Percentiles rank a stretch among this genome's conserved stretches.
Conservation (phyloP, 2,329 filamentous ascomycete species). For the Westerdykella sp. region DNA sequence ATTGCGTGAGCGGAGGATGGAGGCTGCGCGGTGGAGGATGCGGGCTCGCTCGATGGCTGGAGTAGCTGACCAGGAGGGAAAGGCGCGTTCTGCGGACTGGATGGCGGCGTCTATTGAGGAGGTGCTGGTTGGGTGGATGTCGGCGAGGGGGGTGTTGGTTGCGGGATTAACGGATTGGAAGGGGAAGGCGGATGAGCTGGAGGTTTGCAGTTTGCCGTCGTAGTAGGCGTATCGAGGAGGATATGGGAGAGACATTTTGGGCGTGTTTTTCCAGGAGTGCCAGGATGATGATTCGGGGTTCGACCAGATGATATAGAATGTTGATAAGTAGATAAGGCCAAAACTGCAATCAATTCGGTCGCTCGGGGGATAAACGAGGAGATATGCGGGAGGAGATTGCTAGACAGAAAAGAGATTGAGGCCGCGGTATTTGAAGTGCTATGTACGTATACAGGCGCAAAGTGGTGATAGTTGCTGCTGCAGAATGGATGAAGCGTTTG, state of each 20-base stretch:
- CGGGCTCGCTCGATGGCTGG: slow-evolving; percentile 68
- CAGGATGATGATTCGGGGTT: too few relatives aligned
- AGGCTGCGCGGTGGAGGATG: slow-evolving; percentile 70
- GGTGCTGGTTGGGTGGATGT: slow-evolving; percentile 63
- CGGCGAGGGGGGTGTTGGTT: slow-evolving; percentile 60
- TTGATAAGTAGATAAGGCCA: background rate
- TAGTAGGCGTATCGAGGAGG: slow-evolving; percentile 64
- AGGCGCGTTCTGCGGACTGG: slow-evolving; percentile 63
- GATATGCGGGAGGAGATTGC: too few relatives aligned
- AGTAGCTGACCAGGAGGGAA: slow-evolving; percentile 69
- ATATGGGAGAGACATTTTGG: slow-evolving; percentile 38
- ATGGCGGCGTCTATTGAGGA: slow-evolving; percentile 67
- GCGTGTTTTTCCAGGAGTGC: background rate
- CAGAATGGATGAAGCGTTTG: background rate
- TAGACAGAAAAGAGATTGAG: background rate
- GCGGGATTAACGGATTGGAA: slow-evolving; percentile 72
- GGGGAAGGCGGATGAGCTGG: slow-evolving; percentile 51
- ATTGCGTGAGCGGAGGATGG: slow-evolving; percentile 67
- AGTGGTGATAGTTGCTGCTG: background rate
- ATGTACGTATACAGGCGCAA: background rate
- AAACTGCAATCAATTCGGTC: background rate
- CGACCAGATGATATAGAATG: background rate
- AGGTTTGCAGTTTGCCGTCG: slow-evolving; percentile 58
- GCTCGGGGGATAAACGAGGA: too few relatives aligned
- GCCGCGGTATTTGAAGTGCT: background rate